Evolutionary conservation across 352 stramenopile species (phyloP).

Genomic region (Globisporangium yorkense): DNA sequence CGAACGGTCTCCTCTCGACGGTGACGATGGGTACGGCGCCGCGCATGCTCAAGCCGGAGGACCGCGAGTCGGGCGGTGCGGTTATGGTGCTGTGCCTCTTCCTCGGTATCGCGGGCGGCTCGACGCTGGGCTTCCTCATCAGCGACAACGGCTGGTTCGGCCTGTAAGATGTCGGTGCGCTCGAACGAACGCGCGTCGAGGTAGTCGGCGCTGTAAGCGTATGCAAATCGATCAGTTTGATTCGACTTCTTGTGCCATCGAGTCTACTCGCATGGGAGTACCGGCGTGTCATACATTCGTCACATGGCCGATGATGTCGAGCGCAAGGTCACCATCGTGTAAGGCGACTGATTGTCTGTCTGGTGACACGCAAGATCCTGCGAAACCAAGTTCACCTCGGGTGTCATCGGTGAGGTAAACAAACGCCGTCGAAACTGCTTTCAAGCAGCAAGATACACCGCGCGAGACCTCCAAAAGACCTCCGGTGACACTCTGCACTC

Average conservation of each 20-base stretch:
- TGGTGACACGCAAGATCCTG: no score
- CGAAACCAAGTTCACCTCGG: no score
- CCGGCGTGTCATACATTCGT: no score
- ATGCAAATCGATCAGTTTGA: not conserved
- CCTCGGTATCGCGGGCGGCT: conserved; percentile 39
- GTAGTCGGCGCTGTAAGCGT: not conserved
- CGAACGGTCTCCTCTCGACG: conserved; percentile 55
- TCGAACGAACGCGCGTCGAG: not conserved
- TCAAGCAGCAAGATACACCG: no score
- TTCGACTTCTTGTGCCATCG: not conserved
- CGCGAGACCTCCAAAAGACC: no score
- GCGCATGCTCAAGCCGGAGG: conserved; percentile 41
- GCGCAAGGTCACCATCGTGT: no score
- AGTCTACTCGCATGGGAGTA: no score
- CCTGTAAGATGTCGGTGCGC: conserved; percentile 19
- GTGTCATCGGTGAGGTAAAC: no score
- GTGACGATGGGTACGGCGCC: conserved; percentile 60
- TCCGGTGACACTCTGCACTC: no score
- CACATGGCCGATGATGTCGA: no score
- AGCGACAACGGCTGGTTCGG: conserved; percentile 42
- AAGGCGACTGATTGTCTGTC: no score
- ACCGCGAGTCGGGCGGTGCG: conserved; percentile 59
- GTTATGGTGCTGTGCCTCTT: conserved; percentile 67
- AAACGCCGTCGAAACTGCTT: no score
- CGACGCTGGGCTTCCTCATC: conserved; percentile 50